A percentile compares a stretch with the other conserved stretches of the same genome.
phyloP scores from a whole-genome alignment of 768 basidiomycete species.

The Cytidiella melzeri region DNA sequence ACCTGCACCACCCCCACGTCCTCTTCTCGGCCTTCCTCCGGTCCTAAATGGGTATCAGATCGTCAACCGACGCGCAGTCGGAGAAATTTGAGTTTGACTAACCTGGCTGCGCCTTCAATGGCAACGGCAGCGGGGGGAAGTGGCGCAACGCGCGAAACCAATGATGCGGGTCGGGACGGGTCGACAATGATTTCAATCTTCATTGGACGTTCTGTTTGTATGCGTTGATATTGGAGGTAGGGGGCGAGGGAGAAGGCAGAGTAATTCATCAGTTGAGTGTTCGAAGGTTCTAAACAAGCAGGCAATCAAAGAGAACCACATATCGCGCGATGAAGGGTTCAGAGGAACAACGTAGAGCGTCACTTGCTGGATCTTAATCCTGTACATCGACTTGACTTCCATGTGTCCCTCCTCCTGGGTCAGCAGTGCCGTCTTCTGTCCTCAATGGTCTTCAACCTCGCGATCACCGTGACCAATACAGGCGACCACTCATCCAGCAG shows the following conservation, averaged over 20 bases:
- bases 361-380: background rate
- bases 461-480: background rate
- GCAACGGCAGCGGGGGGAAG: conserved; percentile 34
- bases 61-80: background rate
- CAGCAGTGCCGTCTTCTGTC: background rate
- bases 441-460: background rate
- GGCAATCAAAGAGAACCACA: conserved; percentile 22
- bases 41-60: conserved; percentile 12
- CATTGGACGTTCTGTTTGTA: conserved; percentile 84
- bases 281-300: conserved; percentile 21
- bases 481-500: background rate
- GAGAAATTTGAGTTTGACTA: conserved; percentile 12
- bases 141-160: conserved; percentile 76
- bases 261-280: conserved; percentile 30
- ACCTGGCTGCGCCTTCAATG: conserved; percentile 30
- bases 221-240: conserved; percentile 19
- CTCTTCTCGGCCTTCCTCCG: conserved; percentile 38
- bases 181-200: conserved; percentile 97
- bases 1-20: conserved; percentile 23
- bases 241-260: conserved; percentile 31
- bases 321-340: conserved; percentile 9
- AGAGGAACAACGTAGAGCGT: conserved; percentile 15
- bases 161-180: conserved; percentile 60
- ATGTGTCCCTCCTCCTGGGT: background rate
- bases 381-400: background rate